A percentile compares a stretch with the other conserved stretches of the same genome.
These are phyloP conservation scores for Candida maltosa DNA, from an alignment of 805 yeast genomes.

Conservation along the genomic window DNA sequence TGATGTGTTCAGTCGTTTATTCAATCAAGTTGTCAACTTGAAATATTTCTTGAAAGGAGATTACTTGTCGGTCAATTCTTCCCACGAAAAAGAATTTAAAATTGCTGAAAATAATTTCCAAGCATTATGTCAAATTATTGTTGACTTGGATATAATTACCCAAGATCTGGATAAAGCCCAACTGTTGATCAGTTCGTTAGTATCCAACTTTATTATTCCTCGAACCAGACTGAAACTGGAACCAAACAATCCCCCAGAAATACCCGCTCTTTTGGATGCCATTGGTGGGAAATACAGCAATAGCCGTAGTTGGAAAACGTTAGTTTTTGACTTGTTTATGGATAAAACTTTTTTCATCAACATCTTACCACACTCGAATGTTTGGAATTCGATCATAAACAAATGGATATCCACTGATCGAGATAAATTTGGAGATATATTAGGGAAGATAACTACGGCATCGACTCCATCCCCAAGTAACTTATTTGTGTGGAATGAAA, in stretches of 20 bases:
- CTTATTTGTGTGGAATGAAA: slow-evolving; percentile 70
- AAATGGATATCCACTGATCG: slow-evolving; percentile 66
- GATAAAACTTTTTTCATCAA: slow-evolving; percentile 56
- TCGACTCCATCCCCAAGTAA: slow-evolving; percentile 49
- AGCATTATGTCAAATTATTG: slow-evolving; percentile 29
- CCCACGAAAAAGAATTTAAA: slow-evolving; percentile 3
- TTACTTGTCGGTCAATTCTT: too few relatives aligned
- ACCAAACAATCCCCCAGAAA: slow-evolving; percentile 32
- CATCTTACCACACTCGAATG: slow-evolving; percentile 15
- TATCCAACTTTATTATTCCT: slow-evolving; percentile 54
- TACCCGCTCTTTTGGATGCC: slow-evolving; percentile 43
- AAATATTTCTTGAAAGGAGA: slow-evolving; percentile 1
- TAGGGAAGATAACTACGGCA: slow-evolving; percentile 25
- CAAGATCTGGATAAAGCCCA: slow-evolving; percentile 62
- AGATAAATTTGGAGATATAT: slow-evolving; percentile 48
- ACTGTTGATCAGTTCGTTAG: slow-evolving; percentile 46
- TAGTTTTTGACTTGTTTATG: slow-evolving; percentile 61
- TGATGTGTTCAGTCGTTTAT: slow-evolving; percentile 30
- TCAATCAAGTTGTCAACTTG: slow-evolving; percentile 13
- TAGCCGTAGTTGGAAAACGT: slow-evolving; percentile 56
- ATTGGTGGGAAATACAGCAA: slow-evolving; percentile 31
- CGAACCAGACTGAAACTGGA: slow-evolving; percentile 44
- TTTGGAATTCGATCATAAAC: slow-evolving; percentile 55
- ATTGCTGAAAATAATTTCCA: slow-evolving; percentile 19
- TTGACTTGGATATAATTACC: slow-evolving; percentile 37